phyloP scores from a whole-genome alignment of 257 asterid species.

The Handroanthus guayacan region DNA sequence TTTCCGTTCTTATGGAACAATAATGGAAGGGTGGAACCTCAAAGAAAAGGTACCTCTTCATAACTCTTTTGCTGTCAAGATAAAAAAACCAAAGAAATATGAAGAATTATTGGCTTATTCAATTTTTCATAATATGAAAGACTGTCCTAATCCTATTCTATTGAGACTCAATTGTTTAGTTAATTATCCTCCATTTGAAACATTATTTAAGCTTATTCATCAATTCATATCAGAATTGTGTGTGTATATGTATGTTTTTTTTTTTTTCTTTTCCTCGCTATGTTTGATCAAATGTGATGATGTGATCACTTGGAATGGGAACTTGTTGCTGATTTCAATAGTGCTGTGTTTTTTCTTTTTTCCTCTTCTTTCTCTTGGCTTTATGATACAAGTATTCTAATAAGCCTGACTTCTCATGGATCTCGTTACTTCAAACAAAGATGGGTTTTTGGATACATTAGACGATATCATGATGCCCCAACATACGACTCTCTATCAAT shows the following conservation, averaged over 20 bases:
- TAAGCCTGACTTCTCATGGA: not conserved
- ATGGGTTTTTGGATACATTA: conserved; percentile 15
- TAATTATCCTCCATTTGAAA: not conserved
- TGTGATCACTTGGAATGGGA: not conserved
- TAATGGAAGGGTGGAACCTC: conserved; percentile 15
- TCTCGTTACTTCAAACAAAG: conserved; percentile 20
- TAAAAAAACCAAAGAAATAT: not conserved
- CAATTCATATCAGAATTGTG: not conserved
- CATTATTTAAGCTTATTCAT: not conserved
- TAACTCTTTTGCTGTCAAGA: not conserved
- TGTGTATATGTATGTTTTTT: too few relatives aligned
- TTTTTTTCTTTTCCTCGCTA: not conserved
- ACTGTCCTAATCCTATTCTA: not conserved
- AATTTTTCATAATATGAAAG: not conserved
- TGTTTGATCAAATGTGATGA: not conserved
- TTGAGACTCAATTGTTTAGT: not conserved
- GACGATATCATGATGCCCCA: not conserved
- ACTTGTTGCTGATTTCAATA: not conserved
- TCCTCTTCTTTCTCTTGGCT: conserved; percentile 15
- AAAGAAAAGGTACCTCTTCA: conserved; percentile 32
- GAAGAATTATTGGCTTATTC: not conserved
- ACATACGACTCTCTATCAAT: conserved; percentile 26
- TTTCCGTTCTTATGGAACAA: conserved; percentile 21
- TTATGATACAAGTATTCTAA: conserved; percentile 30
- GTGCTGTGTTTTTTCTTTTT: not conserved